A percentile compares a stretch with the other conserved stretches of the same genome.
These are phyloP conservation scores for Cardamine resedifolia DNA, from an alignment of 345 rosid genomes.

Conservation along the genomic window DNA sequence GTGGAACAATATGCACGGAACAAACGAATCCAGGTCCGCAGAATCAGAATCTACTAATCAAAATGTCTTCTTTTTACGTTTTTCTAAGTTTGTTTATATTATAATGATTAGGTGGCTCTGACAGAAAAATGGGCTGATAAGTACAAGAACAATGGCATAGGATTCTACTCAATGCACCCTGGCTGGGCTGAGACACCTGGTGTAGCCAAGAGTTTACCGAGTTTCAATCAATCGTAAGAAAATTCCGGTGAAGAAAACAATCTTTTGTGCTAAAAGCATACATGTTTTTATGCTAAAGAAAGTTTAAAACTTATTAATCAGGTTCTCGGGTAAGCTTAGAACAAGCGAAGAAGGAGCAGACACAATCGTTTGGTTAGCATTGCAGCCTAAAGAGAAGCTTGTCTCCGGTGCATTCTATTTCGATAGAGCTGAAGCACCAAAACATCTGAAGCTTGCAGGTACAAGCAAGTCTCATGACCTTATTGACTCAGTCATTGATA, in stretches of 20 bases:
- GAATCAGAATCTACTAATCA: not conserved
- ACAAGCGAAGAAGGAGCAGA: slow-evolving; percentile 89
- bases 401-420: slow-evolving; percentile 78
- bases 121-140: slow-evolving; percentile 78
- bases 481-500: slow-evolving; percentile 50
- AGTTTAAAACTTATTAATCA: slow-evolving; percentile 28
- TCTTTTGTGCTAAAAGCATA: not conserved
- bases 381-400: slow-evolving; percentile 78
- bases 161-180: slow-evolving; percentile 93
- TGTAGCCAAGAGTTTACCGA: slow-evolving; percentile 67
- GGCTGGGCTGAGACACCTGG: slow-evolving; percentile 97
- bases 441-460: slow-evolving; percentile 68
- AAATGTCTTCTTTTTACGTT: not conserved
- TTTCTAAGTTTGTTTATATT: not conserved
- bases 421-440: slow-evolving; percentile 78
- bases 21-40: slow-evolving; percentile 80
- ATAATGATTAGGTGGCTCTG: slow-evolving; percentile 59
- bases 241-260: not conserved
- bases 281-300: slow-evolving; percentile 9
- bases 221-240: slow-evolving; percentile 52
- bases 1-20: slow-evolving; percentile 73
- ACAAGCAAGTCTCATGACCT: slow-evolving; percentile 55
- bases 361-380: slow-evolving; percentile 74
- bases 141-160: slow-evolving; percentile 67
- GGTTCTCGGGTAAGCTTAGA: slow-evolving; percentile 76